Base-by-base conservation (phyloP, 2,329 filamentous ascomycete species). In the Colletotrichum musicola region DNA sequence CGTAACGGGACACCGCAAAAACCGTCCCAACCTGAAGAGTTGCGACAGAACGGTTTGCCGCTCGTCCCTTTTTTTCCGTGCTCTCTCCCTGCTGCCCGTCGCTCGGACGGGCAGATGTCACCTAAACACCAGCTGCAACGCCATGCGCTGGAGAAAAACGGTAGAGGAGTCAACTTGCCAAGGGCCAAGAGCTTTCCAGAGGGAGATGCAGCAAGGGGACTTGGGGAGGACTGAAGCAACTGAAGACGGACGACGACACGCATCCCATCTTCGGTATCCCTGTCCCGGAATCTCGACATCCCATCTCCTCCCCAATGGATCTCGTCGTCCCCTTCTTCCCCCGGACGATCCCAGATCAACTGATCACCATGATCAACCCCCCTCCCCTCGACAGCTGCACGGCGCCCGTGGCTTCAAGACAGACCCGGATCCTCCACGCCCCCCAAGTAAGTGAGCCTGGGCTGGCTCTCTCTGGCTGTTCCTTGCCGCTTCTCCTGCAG, bases 281-380 rank as follows among this genome's bases (percentile, higher is more conserved):
- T 64, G 65, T 54, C 55, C 42, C 49, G n/a, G 50, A 57, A 64
- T 44, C 54, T 46, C 55, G 38, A 68, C 65, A 49, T 59, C 60
- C 65, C 62, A 61, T 47, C 47, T 68, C 50, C 55, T 38, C 14
- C 44, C 25, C 38, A 16, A 18, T 46, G 44, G 18, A 49, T 20
- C 42, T 22, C 10, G 30, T 35, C 30, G 18, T 27, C 20, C 30
- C 47, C 61, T 35, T 47, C 18, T 30, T 30, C 27, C 61, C 65
- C 61, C 62, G 55, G 65, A 51, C 61, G 65, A 65, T 65, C 30
- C 30, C 61, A 65, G 49, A 58, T 64, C 54, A 55, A 42, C 54
- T 64, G 65, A 68, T 68, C 65, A 60, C 55, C 65, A 44, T 64
- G 49, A 64, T 68, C 49, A 46, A 50, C 65, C 42, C 58, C 38